Conservation (phyloP, 306 rosid species). For the Rosa lucieae region DNA sequence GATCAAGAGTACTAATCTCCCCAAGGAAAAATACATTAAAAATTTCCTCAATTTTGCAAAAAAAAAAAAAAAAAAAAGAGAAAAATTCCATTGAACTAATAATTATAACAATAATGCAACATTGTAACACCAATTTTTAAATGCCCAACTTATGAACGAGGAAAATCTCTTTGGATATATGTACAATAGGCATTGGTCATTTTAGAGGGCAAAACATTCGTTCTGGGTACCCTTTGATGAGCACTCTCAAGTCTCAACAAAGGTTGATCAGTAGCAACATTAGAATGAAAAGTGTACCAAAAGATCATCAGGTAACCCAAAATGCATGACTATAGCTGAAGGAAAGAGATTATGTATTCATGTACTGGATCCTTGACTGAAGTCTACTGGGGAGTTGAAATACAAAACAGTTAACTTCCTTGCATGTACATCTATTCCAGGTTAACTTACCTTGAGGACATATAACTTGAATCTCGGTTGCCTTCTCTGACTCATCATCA, state of each 20-base stretch:
- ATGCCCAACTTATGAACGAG: neutral
- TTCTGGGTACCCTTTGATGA: neutral
- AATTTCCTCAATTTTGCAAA: neutral
- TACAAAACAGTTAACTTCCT: neutral
- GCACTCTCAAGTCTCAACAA: neutral
- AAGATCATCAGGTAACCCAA: too few species aligned
- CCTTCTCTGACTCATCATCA: slow-evolving; percentile 45
- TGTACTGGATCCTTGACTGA: neutral
- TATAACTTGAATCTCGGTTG: slow-evolving; percentile 36
- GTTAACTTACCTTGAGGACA: slow-evolving; percentile 49
- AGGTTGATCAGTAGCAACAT: neutral
- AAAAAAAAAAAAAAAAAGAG: neutral
- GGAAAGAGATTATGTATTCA: neutral
- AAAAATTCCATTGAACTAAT: neutral
- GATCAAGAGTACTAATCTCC: neutral
- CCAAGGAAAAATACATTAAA: neutral
- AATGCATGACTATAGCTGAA: neutral
- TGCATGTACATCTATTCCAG: neutral
- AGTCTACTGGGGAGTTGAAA: neutral
- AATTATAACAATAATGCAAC: neutral
- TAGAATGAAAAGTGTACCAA: neutral
- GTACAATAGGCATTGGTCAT: neutral
- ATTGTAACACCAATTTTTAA: neutral
- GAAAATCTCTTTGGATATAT: neutral
- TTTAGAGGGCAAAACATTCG: neutral